Base-by-base conservation (phyloP, 257 asterid genomes). In the Solanum sitiens region DNA sequence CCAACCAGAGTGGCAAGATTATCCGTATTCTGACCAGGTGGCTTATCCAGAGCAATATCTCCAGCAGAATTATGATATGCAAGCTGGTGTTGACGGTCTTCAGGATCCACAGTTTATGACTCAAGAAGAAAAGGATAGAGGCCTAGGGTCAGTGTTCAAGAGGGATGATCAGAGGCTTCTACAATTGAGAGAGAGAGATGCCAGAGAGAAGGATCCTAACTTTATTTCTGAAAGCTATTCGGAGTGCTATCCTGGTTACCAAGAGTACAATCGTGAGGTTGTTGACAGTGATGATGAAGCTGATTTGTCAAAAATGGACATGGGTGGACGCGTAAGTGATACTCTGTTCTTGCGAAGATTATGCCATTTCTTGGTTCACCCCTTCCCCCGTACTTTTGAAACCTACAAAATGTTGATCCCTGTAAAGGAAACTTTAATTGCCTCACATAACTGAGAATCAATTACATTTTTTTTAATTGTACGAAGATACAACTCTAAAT, bases 61-160 rank as follows among this genome's bases (percentile, higher is more conserved):
- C 79, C 99, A 95, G 92, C 98, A 92, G 92, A 87, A 87, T 65
- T 96, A 94, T 87, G 99, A 97, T 73, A 85, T 93, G 90, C 98
- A 95, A 90, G 90, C 93, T 73, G 97, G 91, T 87, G 77, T 88
- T 11, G 85, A 88, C 71, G 90, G 56, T 83, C 91, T 68, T 47
- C 98, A 90, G 89, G 99, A 97, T 89, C 99, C 98, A 33, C 94
- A 89, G 45, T 88, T 95, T 27, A 97, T 97, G 99, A 95, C 95
- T 74, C 99, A 97, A 93, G 99, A 97, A 90, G 99, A 97, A 92
- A 97, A 97, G 91, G 99, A 97, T 87, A 93, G 99, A 89, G 99
- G 99, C 56, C 91, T 97, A 86, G 99, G 99, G 73, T 97, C 99
- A 1, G 99, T 97, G 73, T 97, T 97, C 90, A 97, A 97, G 95